Conservation (phyloP, 495 filamentous ascomycete genomes). For the Hapsidospora chrysogenum region DNA sequence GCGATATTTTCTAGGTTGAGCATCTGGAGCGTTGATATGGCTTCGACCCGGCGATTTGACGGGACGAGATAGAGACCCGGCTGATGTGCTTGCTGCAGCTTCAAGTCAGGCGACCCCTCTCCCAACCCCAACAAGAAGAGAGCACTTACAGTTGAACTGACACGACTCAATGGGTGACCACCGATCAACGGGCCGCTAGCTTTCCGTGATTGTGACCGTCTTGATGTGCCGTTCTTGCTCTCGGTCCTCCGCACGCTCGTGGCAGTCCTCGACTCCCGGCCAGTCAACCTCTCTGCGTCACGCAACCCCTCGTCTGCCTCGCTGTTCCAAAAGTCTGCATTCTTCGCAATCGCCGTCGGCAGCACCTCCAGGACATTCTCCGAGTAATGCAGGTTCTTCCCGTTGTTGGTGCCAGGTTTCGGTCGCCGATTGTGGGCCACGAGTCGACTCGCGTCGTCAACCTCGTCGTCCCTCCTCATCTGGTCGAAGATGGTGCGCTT, state of each 20-base stretch:
- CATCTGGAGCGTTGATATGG: slow-evolving; percentile 71
- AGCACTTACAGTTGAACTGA: slow-evolving; percentile 28
- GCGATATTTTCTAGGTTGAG: slow-evolving; percentile 82
- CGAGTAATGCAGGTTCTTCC: slow-evolving; percentile 79
- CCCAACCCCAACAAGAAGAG: slow-evolving; percentile 5
- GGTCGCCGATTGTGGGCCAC: slow-evolving; percentile 71
- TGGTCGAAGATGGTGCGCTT: slow-evolving; percentile 79
- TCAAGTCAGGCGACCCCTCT: neutral
- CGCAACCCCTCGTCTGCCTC: slow-evolving; percentile 47
- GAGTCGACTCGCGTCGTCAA: slow-evolving; percentile 75
- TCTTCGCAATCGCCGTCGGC: slow-evolving; percentile 9
- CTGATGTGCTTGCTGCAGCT: slow-evolving; percentile 1
- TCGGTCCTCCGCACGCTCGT: slow-evolving; percentile 32
- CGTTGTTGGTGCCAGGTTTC: slow-evolving; percentile 62
- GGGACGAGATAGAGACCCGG: slow-evolving; percentile 32
- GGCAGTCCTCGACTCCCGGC: slow-evolving; percentile 27
- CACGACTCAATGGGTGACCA: slow-evolving; percentile 18
- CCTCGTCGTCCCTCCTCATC: slow-evolving; percentile 69
- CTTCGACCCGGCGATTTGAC: slow-evolving; percentile 57
- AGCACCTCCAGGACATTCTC: slow-evolving; percentile 75
- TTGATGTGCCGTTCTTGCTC: slow-evolving; percentile 21
- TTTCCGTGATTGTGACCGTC: slow-evolving; percentile 44
- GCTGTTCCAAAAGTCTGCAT: slow-evolving; percentile 42
- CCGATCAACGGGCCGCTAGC: slow-evolving; percentile 28
- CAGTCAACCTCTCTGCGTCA: slow-evolving; percentile 28